Evolutionary conservation across 169 alveolate genomes (phyloP), one percentile per base, ranked within the genome.

Genomic region (Babesia ovata): DNA sequence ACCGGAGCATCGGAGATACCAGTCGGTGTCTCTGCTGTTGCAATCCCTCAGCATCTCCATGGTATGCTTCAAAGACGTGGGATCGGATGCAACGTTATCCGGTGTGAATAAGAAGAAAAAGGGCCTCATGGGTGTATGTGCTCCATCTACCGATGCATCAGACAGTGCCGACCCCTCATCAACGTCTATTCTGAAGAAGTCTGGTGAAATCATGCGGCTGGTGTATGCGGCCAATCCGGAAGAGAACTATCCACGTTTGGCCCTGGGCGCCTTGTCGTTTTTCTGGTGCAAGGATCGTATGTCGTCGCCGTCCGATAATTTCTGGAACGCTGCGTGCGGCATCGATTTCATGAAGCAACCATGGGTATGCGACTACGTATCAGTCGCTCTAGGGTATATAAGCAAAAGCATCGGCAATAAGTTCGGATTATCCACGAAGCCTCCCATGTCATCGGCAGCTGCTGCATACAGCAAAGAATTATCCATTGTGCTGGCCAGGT

Each of bases 351-450:
- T 29, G n/a, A 50, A 67, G 76, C 63, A 67, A 36, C 63, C 76
- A 2, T 67, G 76, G 76, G 66, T 67, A 2, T 67, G 76, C 39
- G 63, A 53, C 44, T 67, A 67, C 65, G 53, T 67, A 0, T 2
- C 54, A 0, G 21, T 21, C 12, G 63, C 65, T n/a, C 21, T 53
- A 4, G 52, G 50, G 42, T 33, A 3, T 14, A 16, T 52, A 9
- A 29, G 45, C 39, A 67, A 21, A 7, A 12, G 17, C 26, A 4
- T 53, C 22, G 76, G 76, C 22, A 33, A 54, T 21, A 67, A 67
- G 22, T 8, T 29, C 63, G 26, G 39, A 9, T 21, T 67, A 17
- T 22, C 22, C 26, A 11, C 24, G 26, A 10, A 24, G 4, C 21
- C 16, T 7, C 42, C 21, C 66, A 8, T 63, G 33, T 42, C 73